Conservation (phyloP, 305 asterid genomes). For the Solanum chacoense region DNA sequence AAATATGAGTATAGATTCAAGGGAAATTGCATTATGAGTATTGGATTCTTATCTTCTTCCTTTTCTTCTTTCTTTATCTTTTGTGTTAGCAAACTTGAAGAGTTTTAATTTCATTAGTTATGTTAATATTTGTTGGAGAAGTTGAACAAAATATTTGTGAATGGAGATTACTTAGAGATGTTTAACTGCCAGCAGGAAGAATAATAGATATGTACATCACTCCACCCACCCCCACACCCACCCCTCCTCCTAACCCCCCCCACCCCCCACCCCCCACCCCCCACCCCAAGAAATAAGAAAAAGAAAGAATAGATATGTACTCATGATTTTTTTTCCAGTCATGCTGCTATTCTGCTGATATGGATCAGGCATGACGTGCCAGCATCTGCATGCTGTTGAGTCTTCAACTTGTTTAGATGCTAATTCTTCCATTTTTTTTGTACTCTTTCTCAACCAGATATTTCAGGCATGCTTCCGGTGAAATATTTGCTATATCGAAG, state of each 20-base stretch:
- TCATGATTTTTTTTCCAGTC: not conserved
- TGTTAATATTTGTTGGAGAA: not conserved
- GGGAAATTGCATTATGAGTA: not conserved
- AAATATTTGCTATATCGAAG: conserved; percentile 62
- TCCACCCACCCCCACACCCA: not conserved
- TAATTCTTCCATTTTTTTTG: not conserved
- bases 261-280: not conserved
- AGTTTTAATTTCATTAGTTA: not conserved
- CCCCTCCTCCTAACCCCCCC: too few species aligned
- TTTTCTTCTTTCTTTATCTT: not conserved
- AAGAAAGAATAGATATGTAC: not conserved
- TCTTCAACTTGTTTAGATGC: not conserved
- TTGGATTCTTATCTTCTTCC: not conserved
- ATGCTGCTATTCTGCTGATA: not conserved
- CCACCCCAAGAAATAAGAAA: not conserved
- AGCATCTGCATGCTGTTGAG: not conserved
- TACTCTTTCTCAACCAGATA: conserved; percentile 31
- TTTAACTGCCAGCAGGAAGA: not conserved
- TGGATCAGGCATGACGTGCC: not conserved
- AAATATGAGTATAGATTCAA: not conserved
- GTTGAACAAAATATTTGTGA: not conserved
- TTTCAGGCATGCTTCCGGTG: conserved; percentile 88
- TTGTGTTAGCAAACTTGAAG: not conserved
- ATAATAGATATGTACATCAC: too few species aligned
- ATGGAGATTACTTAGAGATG: not conserved